Evolutionary conservation across 345 rosid genomes (phyloP).

Genomic region (Arabidopsis suecica): DNA sequence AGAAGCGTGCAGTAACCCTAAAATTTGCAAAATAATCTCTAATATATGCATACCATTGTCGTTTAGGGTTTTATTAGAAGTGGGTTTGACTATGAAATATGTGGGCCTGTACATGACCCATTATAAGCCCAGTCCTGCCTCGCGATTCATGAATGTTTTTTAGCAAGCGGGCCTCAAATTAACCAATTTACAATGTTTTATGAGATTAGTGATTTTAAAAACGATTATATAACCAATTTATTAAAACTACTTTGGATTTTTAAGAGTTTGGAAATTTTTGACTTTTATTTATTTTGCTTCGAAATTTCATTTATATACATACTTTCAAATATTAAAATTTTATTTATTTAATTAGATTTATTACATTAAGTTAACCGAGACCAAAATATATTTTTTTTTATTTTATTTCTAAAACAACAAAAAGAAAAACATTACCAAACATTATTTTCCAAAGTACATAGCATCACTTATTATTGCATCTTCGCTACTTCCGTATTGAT

Average conservation of each 20-base stretch:
- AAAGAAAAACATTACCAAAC: not conserved
- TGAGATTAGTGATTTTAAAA: not conserved
- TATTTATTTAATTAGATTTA: too few species aligned
- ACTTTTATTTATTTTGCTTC: too few species aligned
- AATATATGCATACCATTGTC: not conserved
- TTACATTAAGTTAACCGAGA: too few species aligned
- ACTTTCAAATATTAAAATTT: too few species aligned
- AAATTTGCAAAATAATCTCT: not conserved
- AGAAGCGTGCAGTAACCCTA: not conserved
- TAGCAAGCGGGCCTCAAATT: not conserved
- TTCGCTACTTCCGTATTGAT: not conserved
- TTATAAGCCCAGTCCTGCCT: not conserved
- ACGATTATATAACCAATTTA: too few species aligned
- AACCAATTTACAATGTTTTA: not conserved
- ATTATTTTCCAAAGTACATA: not conserved
- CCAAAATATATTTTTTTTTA: too few species aligned
- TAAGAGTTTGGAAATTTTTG: too few species aligned
- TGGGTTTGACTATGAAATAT: not conserved
- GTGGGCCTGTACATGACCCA: not conserved
- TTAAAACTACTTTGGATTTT: too few species aligned
- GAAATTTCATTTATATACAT: too few species aligned
- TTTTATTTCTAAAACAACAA: not conserved
- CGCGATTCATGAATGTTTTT: too few species aligned
- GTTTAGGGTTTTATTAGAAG: conserved; percentile 8
- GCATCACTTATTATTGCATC: not conserved